Evolutionary conservation across 2,329 filamentous ascomycete genomes (phyloP), one percentile per base, ranked within the genome.

Genomic region (Aspergillus niger): DNA sequence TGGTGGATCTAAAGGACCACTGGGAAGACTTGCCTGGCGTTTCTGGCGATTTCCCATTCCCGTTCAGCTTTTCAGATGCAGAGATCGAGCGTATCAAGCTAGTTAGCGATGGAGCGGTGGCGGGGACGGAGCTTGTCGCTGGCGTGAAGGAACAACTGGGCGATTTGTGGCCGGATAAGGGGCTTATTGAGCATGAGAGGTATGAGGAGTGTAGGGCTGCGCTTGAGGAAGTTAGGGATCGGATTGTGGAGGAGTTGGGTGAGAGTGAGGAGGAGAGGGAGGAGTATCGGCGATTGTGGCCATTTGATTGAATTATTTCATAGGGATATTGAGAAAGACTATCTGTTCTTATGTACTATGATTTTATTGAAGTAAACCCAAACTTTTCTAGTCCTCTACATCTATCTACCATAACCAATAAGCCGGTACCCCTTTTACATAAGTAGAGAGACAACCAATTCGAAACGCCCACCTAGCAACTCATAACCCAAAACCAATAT

Each of bases 121-220:
- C 67, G 58, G 69, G 67, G 51, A 70, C 68, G 8, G 65, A 71
- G 17, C 66, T 70, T 63, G 59, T 68, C 60, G 38, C 59, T 2
- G 63, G 65, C 59, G 58, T 63, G 24, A 70, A 71, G 58, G 67
- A 73, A 60, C 64, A 15, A 38, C 24, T 73, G 47, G 67, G 67
- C 24, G 65, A 68, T 66, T 58, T 69, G n/a, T 72, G 69, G 69
- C 70, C 69, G 2, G 69, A 71, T 32, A 69, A 71, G 58, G 70
- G 69, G 13, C 67, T 70, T n/a, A 69, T 72, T 26, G 64, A 70
- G 58, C 56, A 68, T 3, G 66, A 70, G 61, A 60, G 58, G 60
- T 72, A 70, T n/a, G 54, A 68, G 59, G 68, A 67, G n/a, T 70
- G 68, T 60, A 70, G 67, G 64, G 66, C 65, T 65, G 67, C 59